Conservation (phyloP, 176 grass and related monocot genomes). For the Areca catechu region DNA sequence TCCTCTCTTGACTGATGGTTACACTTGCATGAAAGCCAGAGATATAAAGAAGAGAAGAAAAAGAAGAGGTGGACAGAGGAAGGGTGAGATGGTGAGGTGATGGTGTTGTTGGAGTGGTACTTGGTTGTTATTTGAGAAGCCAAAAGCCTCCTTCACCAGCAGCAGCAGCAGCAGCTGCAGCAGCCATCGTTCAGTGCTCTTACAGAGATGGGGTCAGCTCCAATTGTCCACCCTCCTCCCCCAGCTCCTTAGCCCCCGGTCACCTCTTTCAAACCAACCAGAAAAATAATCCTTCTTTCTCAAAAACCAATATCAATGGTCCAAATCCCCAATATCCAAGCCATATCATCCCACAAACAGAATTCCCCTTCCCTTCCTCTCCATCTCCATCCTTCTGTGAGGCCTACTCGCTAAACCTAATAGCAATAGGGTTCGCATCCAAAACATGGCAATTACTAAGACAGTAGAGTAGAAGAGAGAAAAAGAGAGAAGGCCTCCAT, state of each 20-base stretch:
- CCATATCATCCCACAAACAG: too few relatives aligned
- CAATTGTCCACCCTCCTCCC: background rate
- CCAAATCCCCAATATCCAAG: too few relatives aligned
- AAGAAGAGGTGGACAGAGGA: conserved; percentile 13
- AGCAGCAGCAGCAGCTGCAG: conserved; percentile 4
- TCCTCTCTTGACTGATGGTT: conserved; percentile 56
- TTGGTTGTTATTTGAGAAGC: conserved; percentile 78
- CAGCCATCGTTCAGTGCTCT: conserved; percentile 5
- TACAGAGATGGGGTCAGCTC: background rate
- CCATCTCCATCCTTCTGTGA: too few relatives aligned
- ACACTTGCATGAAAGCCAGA: conserved; percentile 92
- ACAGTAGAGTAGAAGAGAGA: too few relatives aligned
- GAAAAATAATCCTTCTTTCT: too few relatives aligned
- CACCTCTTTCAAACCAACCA: background rate
- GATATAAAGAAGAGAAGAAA: conserved; percentile 43
- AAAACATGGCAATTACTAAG: too few relatives aligned
- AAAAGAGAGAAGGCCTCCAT: background rate
- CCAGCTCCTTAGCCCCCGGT: background rate
- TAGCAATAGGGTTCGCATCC: too few relatives aligned
- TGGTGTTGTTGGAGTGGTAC: conserved; percentile 35
- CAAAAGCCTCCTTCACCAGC: conserved; percentile 34
- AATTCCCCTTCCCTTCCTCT: too few relatives aligned
- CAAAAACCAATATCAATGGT: too few relatives aligned
- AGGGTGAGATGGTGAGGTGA: conserved; percentile 11
- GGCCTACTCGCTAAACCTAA: too few relatives aligned